Evolutionary conservation across 2,329 filamentous ascomycete genomes (phyloP), one percentile per base, ranked within the genome.

Genomic region (Stagonosporopsis vannaccii): DNA sequence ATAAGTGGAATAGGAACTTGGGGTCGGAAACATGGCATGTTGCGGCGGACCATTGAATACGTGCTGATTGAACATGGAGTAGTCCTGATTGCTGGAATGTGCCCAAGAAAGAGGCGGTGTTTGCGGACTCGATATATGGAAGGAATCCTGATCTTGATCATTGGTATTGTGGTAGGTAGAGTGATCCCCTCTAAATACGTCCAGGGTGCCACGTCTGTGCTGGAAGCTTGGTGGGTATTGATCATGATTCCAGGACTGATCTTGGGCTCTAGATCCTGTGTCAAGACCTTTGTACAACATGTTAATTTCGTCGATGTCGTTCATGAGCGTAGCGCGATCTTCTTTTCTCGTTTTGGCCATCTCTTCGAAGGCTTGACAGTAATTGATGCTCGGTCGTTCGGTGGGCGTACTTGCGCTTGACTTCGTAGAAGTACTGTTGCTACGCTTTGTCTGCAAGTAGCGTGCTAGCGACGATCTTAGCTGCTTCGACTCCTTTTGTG

Each of bases 221-320:
- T 47, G n/a, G 4, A 22, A 42, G 19, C 3, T 11, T 13, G n/a
- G 6, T 3, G 35, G 28, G 28, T 51, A 48, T n/a, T 43, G 43
- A 13, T 47, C 37, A 4, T 41, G 32, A 12, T 6, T 37, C 58
- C 58, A 54, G 13, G 42, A 32, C 13, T 59, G 37, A 20, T 41
- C 41, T 32, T 44, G 5, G 6, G 20, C 33, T n/a, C 13, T 22
- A 6, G 45, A 43, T 11, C 37, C 51, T 6, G 62, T 23, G 23
- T 53, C 33, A 2, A 73, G 51, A 2, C 61, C 65, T 56, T 73
- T 66, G 41, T 74, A 75, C 3, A 68, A 66, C 20, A 58, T 61
- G 40, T 73, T 71, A 26, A 75, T 71, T 35, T 74, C 65, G 39
- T 74, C 68, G 25, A 76, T 74, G 22, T 75, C 68, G 49, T 68